phyloP scores from a whole-genome alignment of 768 basidiomycete genomes.

The Mycena crocata region DNA sequence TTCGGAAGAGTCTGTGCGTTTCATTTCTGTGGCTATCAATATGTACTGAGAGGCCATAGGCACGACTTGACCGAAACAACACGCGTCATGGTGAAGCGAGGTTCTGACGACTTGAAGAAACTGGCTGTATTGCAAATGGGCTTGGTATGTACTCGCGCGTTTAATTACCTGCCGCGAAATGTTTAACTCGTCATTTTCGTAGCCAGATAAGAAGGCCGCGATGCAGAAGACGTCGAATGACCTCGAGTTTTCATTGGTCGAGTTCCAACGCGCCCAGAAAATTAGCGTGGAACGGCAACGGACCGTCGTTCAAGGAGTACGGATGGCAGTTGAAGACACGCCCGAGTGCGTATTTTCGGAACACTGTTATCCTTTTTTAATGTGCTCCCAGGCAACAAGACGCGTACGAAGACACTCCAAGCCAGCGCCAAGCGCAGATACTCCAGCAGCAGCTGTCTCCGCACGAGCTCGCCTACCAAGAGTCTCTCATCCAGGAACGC shows the following conservation, averaged over 20 bases:
- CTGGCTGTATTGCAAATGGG: conserved; percentile 75
- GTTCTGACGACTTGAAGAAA: conserved; percentile 93
- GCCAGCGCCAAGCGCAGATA: conserved; percentile 76
- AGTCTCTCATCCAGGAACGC: conserved; percentile 94
- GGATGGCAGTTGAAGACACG: conserved; percentile 85
- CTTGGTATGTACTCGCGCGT: conserved; percentile 65
- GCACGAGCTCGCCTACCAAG: conserved; percentile 94
- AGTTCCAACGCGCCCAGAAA: conserved; percentile 93
- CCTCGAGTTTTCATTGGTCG: conserved; percentile 86
- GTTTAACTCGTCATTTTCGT: background rate
- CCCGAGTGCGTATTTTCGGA: background rate
- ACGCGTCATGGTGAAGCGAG: conserved; percentile 94
- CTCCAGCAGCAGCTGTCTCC: conserved; percentile 82
- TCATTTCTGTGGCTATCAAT: background rate
- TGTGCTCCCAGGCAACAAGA: conserved; percentile 33
- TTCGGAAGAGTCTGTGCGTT: conserved; percentile 87
- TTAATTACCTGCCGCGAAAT: background rate
- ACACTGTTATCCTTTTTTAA: background rate
- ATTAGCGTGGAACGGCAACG: conserved; percentile 91
- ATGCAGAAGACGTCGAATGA: conserved; percentile 95
- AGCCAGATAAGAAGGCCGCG: conserved; percentile 85
- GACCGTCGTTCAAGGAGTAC: conserved; percentile 88
- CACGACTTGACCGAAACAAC: conserved; percentile 96
- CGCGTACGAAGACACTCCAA: conserved; percentile 58
- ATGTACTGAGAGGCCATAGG: conserved; percentile 55